phyloP scores from a whole-genome alignment of 2,329 filamentous ascomycete species.

The Pestalotiopsis sp. region DNA sequence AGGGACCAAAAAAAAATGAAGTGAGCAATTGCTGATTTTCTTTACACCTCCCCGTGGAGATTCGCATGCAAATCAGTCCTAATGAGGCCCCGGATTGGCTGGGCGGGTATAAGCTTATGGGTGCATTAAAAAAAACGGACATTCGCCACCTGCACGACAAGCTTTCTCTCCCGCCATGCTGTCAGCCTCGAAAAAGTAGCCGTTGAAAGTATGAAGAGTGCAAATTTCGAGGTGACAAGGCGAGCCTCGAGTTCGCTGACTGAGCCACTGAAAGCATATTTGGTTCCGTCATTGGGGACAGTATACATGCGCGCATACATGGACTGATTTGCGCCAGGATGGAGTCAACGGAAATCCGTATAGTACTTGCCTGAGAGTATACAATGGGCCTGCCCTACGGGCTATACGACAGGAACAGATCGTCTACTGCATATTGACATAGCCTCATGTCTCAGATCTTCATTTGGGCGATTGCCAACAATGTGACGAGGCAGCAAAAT shows the following conservation, averaged over 20 bases:
- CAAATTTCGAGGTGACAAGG: background rate
- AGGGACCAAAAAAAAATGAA: background rate
- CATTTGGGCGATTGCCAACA: background rate
- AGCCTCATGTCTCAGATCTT: background rate
- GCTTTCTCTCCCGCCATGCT: background rate
- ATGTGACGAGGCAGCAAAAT: background rate
- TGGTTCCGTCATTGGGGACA: background rate
- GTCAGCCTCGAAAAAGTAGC: background rate
- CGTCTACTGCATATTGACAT: background rate
- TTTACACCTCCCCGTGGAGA: background rate
- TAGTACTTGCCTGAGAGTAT: too few species aligned
- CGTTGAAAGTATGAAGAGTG: background rate
- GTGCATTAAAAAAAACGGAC: background rate
- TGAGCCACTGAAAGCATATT: background rate
- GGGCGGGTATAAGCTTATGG: background rate
- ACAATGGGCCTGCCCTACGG: background rate
- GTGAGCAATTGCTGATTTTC: background rate
- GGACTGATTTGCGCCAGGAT: background rate
- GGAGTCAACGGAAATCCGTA: too few species aligned
- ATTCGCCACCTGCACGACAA: background rate
- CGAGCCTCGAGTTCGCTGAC: background rate
- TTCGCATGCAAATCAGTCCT: background rate
- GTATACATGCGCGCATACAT: background rate
- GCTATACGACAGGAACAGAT: background rate
- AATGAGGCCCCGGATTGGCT: background rate